These are phyloP conservation scores for Sicyos baderoa DNA, from an alignment of 306 rosid species.

Conservation along the genomic window DNA sequence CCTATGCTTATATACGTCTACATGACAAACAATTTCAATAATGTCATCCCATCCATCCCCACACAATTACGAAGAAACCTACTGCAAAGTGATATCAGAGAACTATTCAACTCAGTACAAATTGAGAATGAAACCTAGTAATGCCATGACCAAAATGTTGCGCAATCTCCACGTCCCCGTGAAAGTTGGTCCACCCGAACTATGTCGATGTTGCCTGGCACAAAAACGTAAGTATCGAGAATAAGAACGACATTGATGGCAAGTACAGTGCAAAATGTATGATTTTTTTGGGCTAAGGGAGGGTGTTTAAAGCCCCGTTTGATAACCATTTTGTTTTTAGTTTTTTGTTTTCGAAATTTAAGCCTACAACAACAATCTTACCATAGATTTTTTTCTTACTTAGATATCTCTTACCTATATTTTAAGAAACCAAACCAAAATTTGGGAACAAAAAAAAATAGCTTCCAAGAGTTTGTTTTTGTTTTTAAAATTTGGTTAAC, in stretches of 20 bases:
- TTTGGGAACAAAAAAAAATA: no score
- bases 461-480: no score
- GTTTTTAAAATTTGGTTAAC: no score
- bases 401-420: no score
- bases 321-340: no score
- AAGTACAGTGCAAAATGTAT: not conserved
- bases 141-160: slow-evolving; percentile 36
- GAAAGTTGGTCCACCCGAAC: slow-evolving; percentile 32
- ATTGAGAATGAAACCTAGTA: slow-evolving; percentile 29
- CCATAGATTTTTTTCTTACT: no score
- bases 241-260: not conserved
- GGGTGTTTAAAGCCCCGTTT: no score
- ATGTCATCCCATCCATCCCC: not conserved
- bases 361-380: no score
- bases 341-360: no score
- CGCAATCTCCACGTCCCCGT: slow-evolving; percentile 20
- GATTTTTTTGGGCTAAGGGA: not conserved
- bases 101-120: slow-evolving; percentile 22
- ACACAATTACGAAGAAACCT: not conserved
- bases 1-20: not conserved
- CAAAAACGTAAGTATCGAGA: not conserved
- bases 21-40: not conserved
- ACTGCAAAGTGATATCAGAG: not conserved
- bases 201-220: slow-evolving; percentile 32
- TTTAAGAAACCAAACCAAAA: no score